Conservation (phyloP, 768 basidiomycete genomes). For the Phaffia australis region DNA sequence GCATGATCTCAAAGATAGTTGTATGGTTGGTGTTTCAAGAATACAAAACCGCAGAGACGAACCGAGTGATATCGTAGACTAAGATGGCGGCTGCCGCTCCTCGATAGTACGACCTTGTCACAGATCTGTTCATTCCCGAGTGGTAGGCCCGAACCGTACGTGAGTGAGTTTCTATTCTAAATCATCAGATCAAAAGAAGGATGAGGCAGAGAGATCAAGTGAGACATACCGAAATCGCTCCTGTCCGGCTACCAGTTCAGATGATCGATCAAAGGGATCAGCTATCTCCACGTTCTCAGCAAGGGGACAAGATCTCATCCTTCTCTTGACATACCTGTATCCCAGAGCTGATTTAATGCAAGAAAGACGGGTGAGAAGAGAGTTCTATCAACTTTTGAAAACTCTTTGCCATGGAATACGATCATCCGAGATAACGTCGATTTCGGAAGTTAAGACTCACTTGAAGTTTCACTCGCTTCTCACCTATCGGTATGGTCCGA, state of each 20-base stretch:
- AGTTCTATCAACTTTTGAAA: background rate
- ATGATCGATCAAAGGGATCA: no score
- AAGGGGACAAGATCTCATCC: background rate
- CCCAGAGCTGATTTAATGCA: conserved; percentile 23
- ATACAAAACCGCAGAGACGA: conserved; percentile 41
- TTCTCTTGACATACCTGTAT: conserved; percentile 56
- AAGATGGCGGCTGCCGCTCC: conserved; percentile 50
- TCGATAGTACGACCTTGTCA: conserved; percentile 90
- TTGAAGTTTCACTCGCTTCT: conserved; percentile 57
- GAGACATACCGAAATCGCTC: conserved; percentile 69
- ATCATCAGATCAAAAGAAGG: background rate
- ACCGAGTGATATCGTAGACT: conserved; percentile 42
- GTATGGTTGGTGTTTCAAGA: background rate
- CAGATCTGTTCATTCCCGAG: conserved; percentile 48
- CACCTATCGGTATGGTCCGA: conserved; percentile 79
- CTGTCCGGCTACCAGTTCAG: conserved; percentile 65
- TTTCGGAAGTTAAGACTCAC: conserved; percentile 23
- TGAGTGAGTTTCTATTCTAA: conserved; percentile 1
- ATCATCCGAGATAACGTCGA: background rate
- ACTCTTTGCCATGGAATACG: background rate
- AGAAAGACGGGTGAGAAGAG: background rate
- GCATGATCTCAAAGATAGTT: no score
- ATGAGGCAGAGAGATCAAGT: background rate
- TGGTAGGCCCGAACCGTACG: no score
- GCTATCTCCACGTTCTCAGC: no score